Evolutionary conservation across 208 protist species (phyloP), one percentile per base, ranked within the genome.

Genomic region (Acanthamoeba royreba): DNA sequence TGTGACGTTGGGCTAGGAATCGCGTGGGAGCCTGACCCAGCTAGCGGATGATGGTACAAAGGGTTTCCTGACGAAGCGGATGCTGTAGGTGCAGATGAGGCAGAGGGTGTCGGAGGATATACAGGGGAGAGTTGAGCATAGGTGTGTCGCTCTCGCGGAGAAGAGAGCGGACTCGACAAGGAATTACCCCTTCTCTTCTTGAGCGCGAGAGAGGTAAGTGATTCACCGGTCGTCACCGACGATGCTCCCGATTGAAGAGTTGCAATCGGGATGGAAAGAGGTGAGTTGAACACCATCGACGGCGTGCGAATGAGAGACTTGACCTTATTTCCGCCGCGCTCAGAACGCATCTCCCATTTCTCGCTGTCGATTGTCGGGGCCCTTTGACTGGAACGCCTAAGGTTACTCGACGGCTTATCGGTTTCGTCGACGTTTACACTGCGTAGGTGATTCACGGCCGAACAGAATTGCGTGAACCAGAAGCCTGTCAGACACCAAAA

Each of bases 201-300:
- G 69, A 81, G 69, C 9, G 69, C 69, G 38, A 81, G 33, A 35
- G 61, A 42, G 61, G 13, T 40, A 8, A 72, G 61, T 11, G 61
- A 11, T n/a, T 35, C 61, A 4, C 42, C 61, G n/a, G n/a, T 35
- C 61, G 61, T n/a, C 61, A 72, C 2, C 61, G 42, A n/a, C 61
- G 61, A 72, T 35, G 61, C 15, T 42, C n/a, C 40, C 63, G 63
- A 77, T 25, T 81, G 38, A 28, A 81, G 69, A 42, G 40, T 42
- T 33, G 69, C 69, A 22, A 81, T 43, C 38, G 69, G 69, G 17
- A 81, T 81, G 40, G 69, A 81, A 1, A 81, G 69, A 33, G 69
- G 69, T 42, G 69, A 81, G 38, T 81, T 81, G 69, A 81, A 81
- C 40, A 81, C 47, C 69, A 81, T 81, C 69, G 69, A 81, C 38